Conservation (phyloP, 2,329 filamentous ascomycete genomes). For the Ophiostoma pallidulum region DNA sequence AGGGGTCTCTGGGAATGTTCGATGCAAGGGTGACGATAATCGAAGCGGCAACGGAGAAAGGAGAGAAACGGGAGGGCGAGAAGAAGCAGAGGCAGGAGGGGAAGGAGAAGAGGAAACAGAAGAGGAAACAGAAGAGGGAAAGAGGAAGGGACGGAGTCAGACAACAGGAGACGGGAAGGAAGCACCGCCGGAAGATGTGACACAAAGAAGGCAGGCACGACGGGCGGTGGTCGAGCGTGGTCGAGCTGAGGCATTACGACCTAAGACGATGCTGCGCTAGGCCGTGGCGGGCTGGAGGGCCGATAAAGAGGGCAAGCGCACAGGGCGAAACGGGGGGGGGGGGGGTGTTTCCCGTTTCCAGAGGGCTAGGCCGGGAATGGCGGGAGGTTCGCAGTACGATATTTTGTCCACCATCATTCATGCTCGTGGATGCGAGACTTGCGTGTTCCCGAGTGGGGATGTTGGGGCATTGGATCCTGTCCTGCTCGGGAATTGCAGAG, state of each 20-base stretch:
- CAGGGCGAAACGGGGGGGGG: too few species aligned
- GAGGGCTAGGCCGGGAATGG: background rate
- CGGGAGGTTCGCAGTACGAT: background rate
- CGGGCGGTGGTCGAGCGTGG: background rate
- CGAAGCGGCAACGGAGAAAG: background rate
- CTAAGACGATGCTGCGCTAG: too few species aligned
- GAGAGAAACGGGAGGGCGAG: background rate
- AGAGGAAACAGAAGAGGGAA: background rate
- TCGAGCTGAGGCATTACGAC: too few species aligned
- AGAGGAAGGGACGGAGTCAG: background rate
- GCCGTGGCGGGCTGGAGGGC: too few species aligned
- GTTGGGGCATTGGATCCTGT: too few species aligned
- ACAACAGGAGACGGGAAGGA: background rate
- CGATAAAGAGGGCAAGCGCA: background rate
- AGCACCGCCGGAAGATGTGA: conserved; percentile 3
- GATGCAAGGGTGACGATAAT: background rate
- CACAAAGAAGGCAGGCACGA: conserved; percentile 6
- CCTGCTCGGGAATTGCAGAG: too few species aligned
- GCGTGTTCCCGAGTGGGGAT: conserved; percentile 2
- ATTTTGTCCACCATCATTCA: background rate
- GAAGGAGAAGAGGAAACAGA: background rate
- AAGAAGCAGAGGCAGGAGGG: background rate
- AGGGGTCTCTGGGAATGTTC: background rate
- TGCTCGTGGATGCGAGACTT: conserved; percentile 3
- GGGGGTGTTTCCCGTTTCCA: too few species aligned